These are phyloP conservation scores for Myxozyma lipomycoides DNA, from an alignment of 805 yeast genomes.

Conservation along the genomic window DNA sequence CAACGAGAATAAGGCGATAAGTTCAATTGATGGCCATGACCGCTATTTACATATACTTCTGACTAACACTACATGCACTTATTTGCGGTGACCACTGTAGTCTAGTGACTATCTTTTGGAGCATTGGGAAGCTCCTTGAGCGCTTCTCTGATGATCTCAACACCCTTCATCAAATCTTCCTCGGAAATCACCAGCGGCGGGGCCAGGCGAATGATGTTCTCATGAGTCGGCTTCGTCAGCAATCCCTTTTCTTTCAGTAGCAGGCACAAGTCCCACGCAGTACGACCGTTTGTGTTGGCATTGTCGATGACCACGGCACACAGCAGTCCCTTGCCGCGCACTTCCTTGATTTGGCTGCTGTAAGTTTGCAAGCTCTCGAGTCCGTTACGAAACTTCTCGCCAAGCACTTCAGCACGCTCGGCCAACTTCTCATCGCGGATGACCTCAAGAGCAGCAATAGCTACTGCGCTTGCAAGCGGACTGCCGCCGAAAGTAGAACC, in stretches of 20 bases:
- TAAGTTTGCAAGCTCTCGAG: constrained; percentile 42
- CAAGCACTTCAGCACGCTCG: constrained; percentile 69
- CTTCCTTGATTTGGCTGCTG: constrained; percentile 47
- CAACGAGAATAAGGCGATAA: too few species aligned
- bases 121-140: constrained; percentile 44
- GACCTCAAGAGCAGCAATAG: constrained; percentile 89
- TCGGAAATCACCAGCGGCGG: constrained; percentile 91
- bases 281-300: constrained; percentile 74
- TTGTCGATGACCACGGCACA: constrained; percentile 90
- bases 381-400: constrained; percentile 58
- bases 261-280: constrained; percentile 95
- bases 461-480: constrained; percentile 88
- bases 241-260: constrained; percentile 85
- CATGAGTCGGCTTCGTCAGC: constrained; percentile 90
- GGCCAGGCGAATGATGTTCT: constrained; percentile 89
- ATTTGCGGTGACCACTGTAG: too few species aligned
- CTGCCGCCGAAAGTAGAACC: constrained; percentile 98
- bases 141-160: constrained; percentile 62
- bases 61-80: too few species aligned
- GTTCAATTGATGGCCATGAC: too few species aligned
- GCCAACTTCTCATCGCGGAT: constrained; percentile 82
- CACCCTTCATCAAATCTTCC: constrained; percentile 79
- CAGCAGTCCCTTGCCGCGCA: constrained; percentile 80
- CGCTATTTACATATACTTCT: too few species aligned
- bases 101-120: constrained; percentile 9